Conservation (phyloP, 129 eudicot genomes). For the Kitagawia praeruptora region DNA sequence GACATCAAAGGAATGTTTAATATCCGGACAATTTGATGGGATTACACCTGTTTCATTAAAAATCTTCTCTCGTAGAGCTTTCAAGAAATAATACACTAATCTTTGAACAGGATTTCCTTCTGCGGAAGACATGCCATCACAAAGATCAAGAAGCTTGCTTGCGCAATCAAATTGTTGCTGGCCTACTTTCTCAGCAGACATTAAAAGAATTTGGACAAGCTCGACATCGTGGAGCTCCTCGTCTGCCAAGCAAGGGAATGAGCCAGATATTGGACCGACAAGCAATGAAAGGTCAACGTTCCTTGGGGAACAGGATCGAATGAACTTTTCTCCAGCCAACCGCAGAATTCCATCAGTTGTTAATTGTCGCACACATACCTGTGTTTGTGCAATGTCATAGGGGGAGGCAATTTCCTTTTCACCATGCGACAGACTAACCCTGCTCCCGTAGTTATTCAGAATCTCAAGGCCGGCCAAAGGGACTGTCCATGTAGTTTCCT, state of each 20-base stretch:
- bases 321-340: conserved; percentile 29
- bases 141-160: conserved; percentile 9
- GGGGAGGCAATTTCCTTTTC: conserved; percentile 4
- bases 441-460: conserved; percentile 13
- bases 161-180: conserved; percentile 16
- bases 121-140: conserved; percentile 4
- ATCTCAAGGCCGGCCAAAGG: conserved; percentile 19
- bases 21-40: not conserved
- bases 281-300: conserved; percentile 11
- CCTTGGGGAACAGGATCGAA: conserved; percentile 15
- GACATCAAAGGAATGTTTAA: conserved; percentile 9
- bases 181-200: conserved; percentile 29
- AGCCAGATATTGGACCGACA: conserved; percentile 6
- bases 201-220: conserved; percentile 22
- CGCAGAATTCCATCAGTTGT: conserved; percentile 23
- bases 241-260: not conserved
- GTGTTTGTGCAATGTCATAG: not conserved
- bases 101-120: conserved; percentile 21
- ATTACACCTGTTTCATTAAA: conserved; percentile 8
- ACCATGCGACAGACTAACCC: conserved; percentile 8
- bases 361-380: conserved; percentile 17
- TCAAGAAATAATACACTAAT: conserved; percentile 12
- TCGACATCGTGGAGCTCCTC: conserved; percentile 22
- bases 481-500: not conserved
- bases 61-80: conserved; percentile 23